Percentiles rank a stretch among this genome's conserved stretches.
These are phyloP conservation scores for Platismatia glauca DNA, from an alignment of 495 filamentous ascomycete genomes.

Conservation along the genomic window DNA sequence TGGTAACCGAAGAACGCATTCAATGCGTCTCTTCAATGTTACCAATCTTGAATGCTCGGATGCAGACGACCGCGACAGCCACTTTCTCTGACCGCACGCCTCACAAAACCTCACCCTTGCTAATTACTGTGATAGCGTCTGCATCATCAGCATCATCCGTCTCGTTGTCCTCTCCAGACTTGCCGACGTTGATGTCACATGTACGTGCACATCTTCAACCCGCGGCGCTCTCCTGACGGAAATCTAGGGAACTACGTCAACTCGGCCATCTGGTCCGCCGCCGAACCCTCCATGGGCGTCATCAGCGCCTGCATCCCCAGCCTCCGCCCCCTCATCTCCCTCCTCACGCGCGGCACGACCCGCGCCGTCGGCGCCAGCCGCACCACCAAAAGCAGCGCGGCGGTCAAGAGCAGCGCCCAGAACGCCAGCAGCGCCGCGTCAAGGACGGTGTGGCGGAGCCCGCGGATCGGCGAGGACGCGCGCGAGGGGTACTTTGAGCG, in stretches of 20 bases:
- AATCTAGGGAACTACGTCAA: conserved; percentile 45
- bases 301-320: conserved; percentile 49
- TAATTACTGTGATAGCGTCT: conserved; percentile 6
- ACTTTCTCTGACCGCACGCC: not conserved
- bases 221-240: not conserved
- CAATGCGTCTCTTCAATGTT: not conserved
- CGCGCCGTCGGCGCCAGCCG: conserved; percentile 1
- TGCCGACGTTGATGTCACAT: conserved; percentile 9
- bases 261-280: conserved; percentile 49
- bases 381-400: too few relatives aligned
- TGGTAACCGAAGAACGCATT: not conserved
- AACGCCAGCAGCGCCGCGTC: not conserved
- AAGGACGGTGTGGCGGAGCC: not conserved
- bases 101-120: not conserved
- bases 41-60: not conserved
- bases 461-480: not conserved
- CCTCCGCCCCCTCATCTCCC: conserved; percentile 43
- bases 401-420: not conserved
- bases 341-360: conserved; percentile 26
- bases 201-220: not conserved
- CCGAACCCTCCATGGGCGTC: conserved; percentile 50
- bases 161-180: conserved; percentile 17
- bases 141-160: conserved; percentile 17
- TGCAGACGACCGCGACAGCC: not conserved
- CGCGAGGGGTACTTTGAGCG: not conserved